These are phyloP conservation scores for Talaromyces sp. DNA, from an alignment of 2,329 filamentous ascomycete species.

Conservation along the genomic window DNA sequence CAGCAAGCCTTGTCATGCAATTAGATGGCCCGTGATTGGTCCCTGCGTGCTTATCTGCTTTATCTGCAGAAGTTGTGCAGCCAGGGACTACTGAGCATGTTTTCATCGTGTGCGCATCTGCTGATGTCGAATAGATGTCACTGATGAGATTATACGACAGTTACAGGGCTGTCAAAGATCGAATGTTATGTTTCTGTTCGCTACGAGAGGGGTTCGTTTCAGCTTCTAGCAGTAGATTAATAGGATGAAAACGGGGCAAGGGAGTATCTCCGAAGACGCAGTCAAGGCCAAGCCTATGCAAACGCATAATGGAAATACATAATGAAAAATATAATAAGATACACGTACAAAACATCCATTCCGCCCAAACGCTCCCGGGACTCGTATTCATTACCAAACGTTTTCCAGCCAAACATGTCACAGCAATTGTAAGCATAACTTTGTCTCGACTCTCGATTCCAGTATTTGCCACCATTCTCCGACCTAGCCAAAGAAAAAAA, in stretches of 20 bases:
- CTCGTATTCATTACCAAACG: not conserved
- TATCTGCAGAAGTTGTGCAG: conserved; percentile 4
- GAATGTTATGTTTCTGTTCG: not conserved
- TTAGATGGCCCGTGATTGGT: conserved; percentile 3
- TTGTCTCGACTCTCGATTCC: conserved; percentile 5
- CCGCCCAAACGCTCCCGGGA: not conserved
- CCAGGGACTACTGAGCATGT: not conserved
- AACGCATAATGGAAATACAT: conserved; percentile 6
- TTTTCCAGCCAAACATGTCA: conserved; percentile 1
- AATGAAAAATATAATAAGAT: not conserved
- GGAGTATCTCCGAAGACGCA: conserved; percentile 9
- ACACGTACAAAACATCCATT: not conserved
- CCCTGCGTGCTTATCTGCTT: conserved; percentile 6
- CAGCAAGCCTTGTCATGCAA: conserved; percentile 9
- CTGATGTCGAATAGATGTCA: conserved; percentile 1
- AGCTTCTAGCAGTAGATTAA: not conserved
- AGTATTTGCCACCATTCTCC: not conserved
- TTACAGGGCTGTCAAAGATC: not conserved
- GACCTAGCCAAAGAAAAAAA: not conserved
- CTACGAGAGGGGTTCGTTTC: not conserved
- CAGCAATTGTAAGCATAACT: conserved; percentile 7
- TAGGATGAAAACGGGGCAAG: conserved; percentile 8
- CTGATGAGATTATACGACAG: not conserved
- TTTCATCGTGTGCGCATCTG: not conserved
- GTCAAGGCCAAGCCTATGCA: not conserved